phyloP scores from a whole-genome alignment of 371 early-diverging fungal genomes.

The Mortierella sp. region DNA sequence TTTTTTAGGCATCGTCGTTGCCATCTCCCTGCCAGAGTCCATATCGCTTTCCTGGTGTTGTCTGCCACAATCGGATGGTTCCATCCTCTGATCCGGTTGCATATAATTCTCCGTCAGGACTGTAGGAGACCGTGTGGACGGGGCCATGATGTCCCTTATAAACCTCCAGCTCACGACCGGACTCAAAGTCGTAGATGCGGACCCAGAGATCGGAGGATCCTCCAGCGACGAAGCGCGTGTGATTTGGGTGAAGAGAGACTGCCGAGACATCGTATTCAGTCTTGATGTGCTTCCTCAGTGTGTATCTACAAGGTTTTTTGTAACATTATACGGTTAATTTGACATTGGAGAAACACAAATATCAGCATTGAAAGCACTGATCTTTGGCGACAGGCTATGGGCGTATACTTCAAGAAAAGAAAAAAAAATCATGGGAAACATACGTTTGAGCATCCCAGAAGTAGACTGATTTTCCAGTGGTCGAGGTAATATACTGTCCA shows the following conservation, averaged over 20 bases:
- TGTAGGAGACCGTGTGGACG: conserved; percentile 87
- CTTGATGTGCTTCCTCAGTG: conserved; percentile 63
- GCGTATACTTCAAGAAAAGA: too few relatives aligned
- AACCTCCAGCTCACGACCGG: conserved; percentile 78
- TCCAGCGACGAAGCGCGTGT: conserved; percentile 80
- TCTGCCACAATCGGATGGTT: conserved; percentile 83
- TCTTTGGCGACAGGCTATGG: too few relatives aligned
- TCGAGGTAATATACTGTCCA: conserved; percentile 74
- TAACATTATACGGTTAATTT: too few relatives aligned
- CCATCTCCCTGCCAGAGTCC: conserved; percentile 78
- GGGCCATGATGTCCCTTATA: conserved; percentile 92
- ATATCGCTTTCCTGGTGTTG: conserved; percentile 74
- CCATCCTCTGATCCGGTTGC: conserved; percentile 91
- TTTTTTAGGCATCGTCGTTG: conserved; percentile 49
- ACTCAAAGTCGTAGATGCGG: conserved; percentile 79
- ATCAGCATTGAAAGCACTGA: too few relatives aligned
- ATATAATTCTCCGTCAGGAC: conserved; percentile 91
- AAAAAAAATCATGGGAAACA: conserved; percentile 11
- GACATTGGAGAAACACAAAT: too few relatives aligned
- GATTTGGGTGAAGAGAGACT: conserved; percentile 83
- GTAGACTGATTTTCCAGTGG: conserved; percentile 78
- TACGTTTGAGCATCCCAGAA: conserved; percentile 81
- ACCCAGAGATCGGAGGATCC: conserved; percentile 84
- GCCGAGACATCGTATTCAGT: conserved; percentile 77
- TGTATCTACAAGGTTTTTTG: too few relatives aligned